Evolutionary conservation across 805 yeast species (phyloP).

Genomic region (Teunomyces pallodes): DNA sequence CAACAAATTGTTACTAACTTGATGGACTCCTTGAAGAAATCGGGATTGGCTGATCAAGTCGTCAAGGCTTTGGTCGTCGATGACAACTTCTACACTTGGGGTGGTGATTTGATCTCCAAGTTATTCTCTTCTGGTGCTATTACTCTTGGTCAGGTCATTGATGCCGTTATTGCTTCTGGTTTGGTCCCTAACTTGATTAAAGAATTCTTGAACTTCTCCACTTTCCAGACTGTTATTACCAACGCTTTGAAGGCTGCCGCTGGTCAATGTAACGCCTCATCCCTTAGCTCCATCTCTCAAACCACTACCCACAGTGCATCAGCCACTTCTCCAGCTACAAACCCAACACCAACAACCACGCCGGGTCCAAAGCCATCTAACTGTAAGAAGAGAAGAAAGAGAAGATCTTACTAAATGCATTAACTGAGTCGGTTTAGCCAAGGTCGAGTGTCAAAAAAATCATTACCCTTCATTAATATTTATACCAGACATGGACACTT

Average conservation of each 20-base stretch:
- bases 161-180: slow-evolving; percentile 35
- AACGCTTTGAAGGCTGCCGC: slow-evolving; percentile 44
- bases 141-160: slow-evolving; percentile 23
- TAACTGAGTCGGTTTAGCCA: not conserved
- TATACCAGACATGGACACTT: not conserved
- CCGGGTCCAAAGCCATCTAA: slow-evolving; percentile 3
- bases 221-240: slow-evolving; percentile 39
- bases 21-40: slow-evolving; percentile 42
- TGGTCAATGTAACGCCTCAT: slow-evolving; percentile 33
- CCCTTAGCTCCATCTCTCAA: slow-evolving; percentile 24
- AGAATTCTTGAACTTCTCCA: slow-evolving; percentile 35
- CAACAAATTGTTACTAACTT: slow-evolving; percentile 24
- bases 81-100: slow-evolving; percentile 34
- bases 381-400: slow-evolving; percentile 21
- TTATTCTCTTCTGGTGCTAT: slow-evolving; percentile 31
- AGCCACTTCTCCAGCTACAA: slow-evolving; percentile 10
- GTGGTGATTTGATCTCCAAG: slow-evolving; percentile 34
- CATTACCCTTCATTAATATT: slow-evolving; percentile 2
- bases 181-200: slow-evolving; percentile 35
- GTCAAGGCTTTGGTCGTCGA: slow-evolving; percentile 37
- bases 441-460: not conserved
- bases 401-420: slow-evolving; percentile 21
- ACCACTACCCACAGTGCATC: slow-evolving; percentile 19
- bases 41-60: slow-evolving; percentile 41
- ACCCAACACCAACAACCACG: slow-evolving; percentile 10